phyloP scores from a whole-genome alignment of 1,139 yeast genomes.

The Blastobotrys illinoisensis region DNA sequence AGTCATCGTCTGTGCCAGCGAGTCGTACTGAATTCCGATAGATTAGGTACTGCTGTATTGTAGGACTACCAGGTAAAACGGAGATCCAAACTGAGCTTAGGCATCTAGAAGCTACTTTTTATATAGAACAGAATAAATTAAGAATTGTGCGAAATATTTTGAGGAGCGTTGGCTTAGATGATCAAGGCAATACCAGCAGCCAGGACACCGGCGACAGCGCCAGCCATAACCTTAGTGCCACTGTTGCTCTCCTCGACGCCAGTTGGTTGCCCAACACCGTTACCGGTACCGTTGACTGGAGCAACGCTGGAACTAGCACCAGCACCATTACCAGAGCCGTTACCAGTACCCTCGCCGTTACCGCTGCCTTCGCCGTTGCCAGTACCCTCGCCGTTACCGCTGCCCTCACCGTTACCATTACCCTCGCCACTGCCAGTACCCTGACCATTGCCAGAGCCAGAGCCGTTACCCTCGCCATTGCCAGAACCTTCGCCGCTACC shows the following conservation, averaged over 20 bases:
- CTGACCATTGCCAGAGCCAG: not conserved
- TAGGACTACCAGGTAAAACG: too few relatives aligned
- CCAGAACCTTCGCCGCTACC: not conserved
- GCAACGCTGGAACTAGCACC: not conserved
- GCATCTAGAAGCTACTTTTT: not conserved
- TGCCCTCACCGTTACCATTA: not conserved
- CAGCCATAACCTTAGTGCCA: not conserved
- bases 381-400: not conserved
- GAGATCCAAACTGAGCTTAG: not conserved
- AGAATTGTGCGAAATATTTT: not conserved
- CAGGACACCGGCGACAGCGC: not conserved
- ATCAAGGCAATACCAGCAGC: not conserved
- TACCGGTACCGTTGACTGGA: not conserved
- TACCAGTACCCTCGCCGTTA: not conserved
- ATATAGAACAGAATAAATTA: not conserved
- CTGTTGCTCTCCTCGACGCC: not conserved
- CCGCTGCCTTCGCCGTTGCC: not conserved
- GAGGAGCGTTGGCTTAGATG: not conserved
- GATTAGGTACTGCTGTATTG: too few relatives aligned
- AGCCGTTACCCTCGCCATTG: not conserved
- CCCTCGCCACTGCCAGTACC: not conserved
- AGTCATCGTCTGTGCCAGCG: too few relatives aligned
- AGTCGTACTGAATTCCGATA: too few relatives aligned
- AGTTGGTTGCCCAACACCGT: not conserved
- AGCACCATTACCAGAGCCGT: not conserved